Evolutionary conservation across 2,329 filamentous ascomycete genomes (phyloP), one percentile per base, ranked within the genome.

Genomic region (Coniochaeta sp.): DNA sequence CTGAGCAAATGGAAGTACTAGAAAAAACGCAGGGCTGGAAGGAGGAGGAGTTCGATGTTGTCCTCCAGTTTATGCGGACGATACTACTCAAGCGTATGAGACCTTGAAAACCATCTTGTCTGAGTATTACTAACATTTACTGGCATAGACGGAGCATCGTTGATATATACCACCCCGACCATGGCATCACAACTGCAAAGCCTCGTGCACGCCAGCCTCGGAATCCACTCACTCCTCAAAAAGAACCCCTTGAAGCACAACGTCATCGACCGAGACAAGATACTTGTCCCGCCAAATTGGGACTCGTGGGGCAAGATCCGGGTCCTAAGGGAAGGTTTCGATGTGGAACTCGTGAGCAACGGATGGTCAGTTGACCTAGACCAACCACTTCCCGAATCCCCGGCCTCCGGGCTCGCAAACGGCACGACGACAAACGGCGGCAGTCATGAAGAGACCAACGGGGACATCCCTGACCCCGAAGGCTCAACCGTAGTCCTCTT

Each of bases 271-370:
- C 84, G 93, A 62, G 93, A 96, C 73, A 96, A 96, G 79, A 93
- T 99, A 59, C 81, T 97, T 5, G 90, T 99, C 0, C 93, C 93
- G 1, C 89, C 93, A 17, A 97, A 97, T 72, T 99, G 95, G 95
- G 95, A 99, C 74, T 97, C 93, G 0, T 97, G 92, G 90, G 93
- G 92, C 62, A 99, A 98, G 75, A 97, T 99, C 62, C 84, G 93
- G 47, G 91, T 98, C 52, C 79, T 98, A 30, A 86, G 91, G 59
- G 95, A 96, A 70, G 90, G 88, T 0, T 98, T 98, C 68, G 91
- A 98, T 65, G 90, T 96, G 24, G 95, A 99, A 77, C 83, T 84
- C 16, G 82, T 96, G 50, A 95, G 91, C 67, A 83, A 87, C 61
- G 90, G 88, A 57, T 99, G 95, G 95, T 88, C 89, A 1, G 82